Evolutionary conservation across 805 yeast species (phyloP), one percentile per base, ranked within the genome.

Genomic region (Pichia sporocuriosa): DNA sequence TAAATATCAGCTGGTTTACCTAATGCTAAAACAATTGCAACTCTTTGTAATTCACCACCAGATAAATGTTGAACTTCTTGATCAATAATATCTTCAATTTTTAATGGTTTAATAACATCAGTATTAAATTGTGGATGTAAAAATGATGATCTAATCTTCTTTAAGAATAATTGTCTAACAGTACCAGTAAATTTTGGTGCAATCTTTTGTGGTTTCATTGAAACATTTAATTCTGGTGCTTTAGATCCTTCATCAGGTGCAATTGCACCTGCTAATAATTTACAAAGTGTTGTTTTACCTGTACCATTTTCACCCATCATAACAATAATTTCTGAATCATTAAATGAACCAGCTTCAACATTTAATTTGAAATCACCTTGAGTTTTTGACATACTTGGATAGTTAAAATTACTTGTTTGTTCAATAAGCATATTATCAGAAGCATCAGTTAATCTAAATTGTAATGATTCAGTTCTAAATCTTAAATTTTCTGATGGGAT

Each of bases 221-320:
- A 84, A 42, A 93, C 93, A 59, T 85, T 87, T 66, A 93, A 69
- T 62, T 84, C 82, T 38, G 97, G 97, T 47, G 86, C 80, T 59
- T 79, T 78, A 46, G 69, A 62, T 44, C 86, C 86, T 52, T 75
- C 76, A 66, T 93, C 98, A 25, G 98, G 90, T 37, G 83, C 73
- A 53, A 86, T 73, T 22, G 87, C 87, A 60, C 97, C 98, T 19
- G 99, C 97, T 57, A 93, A 73, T 57, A 93, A 70, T 65, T 84
- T 85, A 77, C 97, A 90, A 72, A 93, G 81, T 13, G 99, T 93
- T 32, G 99, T 93, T 71, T 93, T 93, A 72, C 99, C 99, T 16
- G 98, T 93, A 71, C 99, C 99, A 66, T 93, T 93, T 70, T 93
- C 98, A 63, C 99, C 99, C 95, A 93, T 90, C 96, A 93, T 86